Base-by-base conservation (phyloP, 2,329 filamentous ascomycete species). In the Arthrinium phaeospermum region DNA sequence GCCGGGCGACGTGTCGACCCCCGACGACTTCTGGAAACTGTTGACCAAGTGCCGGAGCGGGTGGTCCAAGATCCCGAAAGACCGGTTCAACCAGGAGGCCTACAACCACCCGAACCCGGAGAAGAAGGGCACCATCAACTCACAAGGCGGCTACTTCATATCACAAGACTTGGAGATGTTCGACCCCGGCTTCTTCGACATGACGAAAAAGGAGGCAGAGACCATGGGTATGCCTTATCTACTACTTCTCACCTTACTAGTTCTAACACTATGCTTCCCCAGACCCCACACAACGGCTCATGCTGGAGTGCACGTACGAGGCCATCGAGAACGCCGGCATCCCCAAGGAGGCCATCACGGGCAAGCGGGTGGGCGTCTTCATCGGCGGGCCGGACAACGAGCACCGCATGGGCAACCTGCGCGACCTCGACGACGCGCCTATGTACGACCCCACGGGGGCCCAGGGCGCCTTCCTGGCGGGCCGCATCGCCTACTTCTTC, bases 181-280 rank as follows among this genome's bases (percentile, higher is more conserved):
- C 71, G 78, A 83, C 72, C 80, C 78, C 41, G 75, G 75, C 4
- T 83, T 83, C 69, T 83, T 82, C 76, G 79, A 81, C 46, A 82
- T 83, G 24, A 81, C 81, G 3, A 77, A 79, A 51, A 74, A 77
- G 22, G 81, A 83, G 69, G 81, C 81, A 53, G 76, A 79, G 70
- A 75, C 78, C 0, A 82, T 83, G 80, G 80, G 79, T 79, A 70
- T 45, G 77, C 73, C n/a, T n/a, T n/a, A n/a, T n/a, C n/a, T n/a
- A n/a, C n/a, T n/a, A n/a, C n/a, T n/a, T n/a, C n/a, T n/a, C n/a
- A n/a, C n/a, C n/a, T n/a, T n/a, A n/a, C n/a, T n/a, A n/a, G n/a
- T n/a, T 7, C 45, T 69, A 3, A 51, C 70, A 70, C 34, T 67
- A 51, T 64, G 30, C 34, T 22, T 14, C 19, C 37, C 7, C 57